Percentiles rank a stretch among this genome's conserved stretches.
Evolutionary conservation across 2,329 filamentous ascomycete genomes (phyloP).

Genomic region (Tolypocladium nubicola): DNA sequence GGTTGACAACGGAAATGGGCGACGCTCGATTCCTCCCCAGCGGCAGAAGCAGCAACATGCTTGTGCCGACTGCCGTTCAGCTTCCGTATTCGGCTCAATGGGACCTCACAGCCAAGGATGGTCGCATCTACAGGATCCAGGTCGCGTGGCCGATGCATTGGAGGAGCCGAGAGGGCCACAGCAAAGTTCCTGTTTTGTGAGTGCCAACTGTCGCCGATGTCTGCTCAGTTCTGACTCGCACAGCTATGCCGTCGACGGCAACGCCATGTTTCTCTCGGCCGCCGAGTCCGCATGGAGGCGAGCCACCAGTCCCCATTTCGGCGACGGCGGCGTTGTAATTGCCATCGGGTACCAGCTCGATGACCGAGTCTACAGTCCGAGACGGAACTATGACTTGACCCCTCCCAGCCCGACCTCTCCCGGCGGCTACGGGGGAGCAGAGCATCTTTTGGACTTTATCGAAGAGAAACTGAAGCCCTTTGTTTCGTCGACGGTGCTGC

Average conservation of each 20-base stretch:
- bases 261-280: not conserved
- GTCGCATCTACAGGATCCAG: no score
- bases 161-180: no score
- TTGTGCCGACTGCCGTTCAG: no score
- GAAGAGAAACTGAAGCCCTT: not conserved
- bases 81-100: not conserved
- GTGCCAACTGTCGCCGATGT: no score
- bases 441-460: not conserved
- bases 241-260: not conserved
- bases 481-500: not conserved
- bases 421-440: not conserved
- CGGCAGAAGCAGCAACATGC: no score
- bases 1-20: no score
- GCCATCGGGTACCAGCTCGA: not conserved
- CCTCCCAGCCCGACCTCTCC: not conserved
- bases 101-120: no score
- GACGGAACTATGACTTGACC: not conserved
- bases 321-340: not conserved
- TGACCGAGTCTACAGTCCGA: not conserved
- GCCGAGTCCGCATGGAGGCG: not conserved
- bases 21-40: no score
- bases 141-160: no score
- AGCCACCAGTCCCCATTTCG: not conserved
- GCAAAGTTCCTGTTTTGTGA: no score
- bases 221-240: no score